Evolutionary conservation across 148 eudicot genomes (phyloP), one percentile per base, ranked within the genome.

Genomic region (Rhododendron ferrugineum): DNA sequence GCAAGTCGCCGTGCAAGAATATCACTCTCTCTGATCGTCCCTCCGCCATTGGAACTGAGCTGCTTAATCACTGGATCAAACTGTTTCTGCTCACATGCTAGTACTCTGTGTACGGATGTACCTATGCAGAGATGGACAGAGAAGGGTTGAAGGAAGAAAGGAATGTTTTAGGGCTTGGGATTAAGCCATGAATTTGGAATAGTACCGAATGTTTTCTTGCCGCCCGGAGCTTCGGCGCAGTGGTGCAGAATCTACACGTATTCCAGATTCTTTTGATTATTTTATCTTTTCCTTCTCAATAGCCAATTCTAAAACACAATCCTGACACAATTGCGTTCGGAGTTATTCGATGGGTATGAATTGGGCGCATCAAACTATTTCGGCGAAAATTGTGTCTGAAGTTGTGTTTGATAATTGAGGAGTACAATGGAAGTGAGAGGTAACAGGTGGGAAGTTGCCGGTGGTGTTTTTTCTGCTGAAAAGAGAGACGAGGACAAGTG

Each of bases 1-100:
- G 89, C 8, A 97, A 89, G 86, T 97, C 97, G 37, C 99, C 99
- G 86, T 97, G 95, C 4, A 97, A 84, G 88, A 88, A 91, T 0
- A 94, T 56, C 36, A 84, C 32, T 66, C 86, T 88, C 73, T 88
- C 91, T 5, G 90, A 77, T n/a, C 42, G 52, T 16, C 68, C 87
- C 0, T 89, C 93, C 87, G 88, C 91, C 92, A 90, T 92, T 89
- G 54, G 16, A 58, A 75, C 77, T 26, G 32, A 46, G 11, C 5
- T 11, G 60, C 10, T 9, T 11, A 15, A 22, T 47, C 34, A 64
- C 32, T 73, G 16, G 49, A 80, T 86, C 73, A 34, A 74, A 86
- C 54, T 20, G 16, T 22, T 34, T 74, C 68, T 30, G 23, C 22
- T 7, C 23, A 7, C 64, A 6, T 20, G 22, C 60, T 54, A 16